Conservation (phyloP, 371 early-diverging fungal species). For the Rhizomucor miehei region DNA sequence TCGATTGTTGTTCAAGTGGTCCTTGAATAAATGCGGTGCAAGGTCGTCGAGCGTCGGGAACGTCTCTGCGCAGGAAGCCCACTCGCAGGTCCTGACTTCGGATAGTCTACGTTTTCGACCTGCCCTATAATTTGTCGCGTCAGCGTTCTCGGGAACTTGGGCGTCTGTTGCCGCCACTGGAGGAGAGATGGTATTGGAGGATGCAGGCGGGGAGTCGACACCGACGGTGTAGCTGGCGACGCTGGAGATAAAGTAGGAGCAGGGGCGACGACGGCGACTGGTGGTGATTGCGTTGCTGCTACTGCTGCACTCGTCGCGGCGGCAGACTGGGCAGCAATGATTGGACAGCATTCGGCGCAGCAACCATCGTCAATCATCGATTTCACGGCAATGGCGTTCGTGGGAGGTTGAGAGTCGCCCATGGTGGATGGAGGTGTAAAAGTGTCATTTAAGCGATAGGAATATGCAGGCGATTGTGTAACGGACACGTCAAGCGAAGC, state of each 20-base stretch:
- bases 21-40: slow-evolving; percentile 76
- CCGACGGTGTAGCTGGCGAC: too few relatives aligned
- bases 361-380: neutral
- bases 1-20: slow-evolving; percentile 60
- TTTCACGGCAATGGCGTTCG: too few relatives aligned
- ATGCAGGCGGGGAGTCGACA: too few relatives aligned
- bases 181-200: too few relatives aligned
- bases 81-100: slow-evolving; percentile 54
- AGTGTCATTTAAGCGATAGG: too few relatives aligned
- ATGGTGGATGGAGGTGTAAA: too few relatives aligned
- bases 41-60: slow-evolving; percentile 74
- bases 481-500: too few relatives aligned
- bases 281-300: too few relatives aligned
- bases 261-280: too few relatives aligned
- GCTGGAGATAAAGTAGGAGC: too few relatives aligned
- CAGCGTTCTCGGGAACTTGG: neutral
- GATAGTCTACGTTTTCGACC: slow-evolving; percentile 1
- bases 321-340: neutral
- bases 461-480: too few relatives aligned
- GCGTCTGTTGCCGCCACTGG: neutral
- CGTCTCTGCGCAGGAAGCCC: slow-evolving; percentile 78
- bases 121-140: neutral
- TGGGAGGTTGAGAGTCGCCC: too few relatives aligned
- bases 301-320: neutral
- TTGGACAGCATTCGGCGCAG: neutral